Conservation (phyloP, 1,139 yeast species). For the Cylindricascospora bacillispora region DNA sequence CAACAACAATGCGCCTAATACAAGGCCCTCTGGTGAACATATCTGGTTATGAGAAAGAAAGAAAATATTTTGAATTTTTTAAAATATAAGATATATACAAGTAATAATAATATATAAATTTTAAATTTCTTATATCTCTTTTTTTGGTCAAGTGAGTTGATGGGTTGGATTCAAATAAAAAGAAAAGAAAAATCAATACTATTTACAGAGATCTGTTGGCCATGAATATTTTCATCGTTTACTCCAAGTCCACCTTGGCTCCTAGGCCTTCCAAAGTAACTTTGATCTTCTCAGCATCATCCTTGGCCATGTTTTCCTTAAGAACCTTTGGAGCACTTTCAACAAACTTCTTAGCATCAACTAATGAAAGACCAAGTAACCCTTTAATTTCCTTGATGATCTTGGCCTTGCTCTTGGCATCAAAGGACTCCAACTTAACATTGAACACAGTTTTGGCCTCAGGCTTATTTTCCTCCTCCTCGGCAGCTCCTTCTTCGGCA, state of each 20-base stretch:
- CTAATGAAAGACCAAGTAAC: slow-evolving; percentile 81
- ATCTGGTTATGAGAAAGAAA: slow-evolving; percentile 14
- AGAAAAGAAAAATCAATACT: no score
- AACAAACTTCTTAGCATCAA: slow-evolving; percentile 94
- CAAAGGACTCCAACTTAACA: slow-evolving; percentile 85
- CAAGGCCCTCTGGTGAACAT: slow-evolving; percentile 13
- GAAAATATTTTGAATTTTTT: no score
- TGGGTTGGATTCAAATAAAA: no score
- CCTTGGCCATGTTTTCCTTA: slow-evolving; percentile 52
- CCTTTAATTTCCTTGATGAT: slow-evolving; percentile 93
- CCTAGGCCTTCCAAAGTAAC: slow-evolving; percentile 88
- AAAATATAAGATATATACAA: no score
- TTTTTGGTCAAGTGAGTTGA: no score
- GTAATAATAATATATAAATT: no score
- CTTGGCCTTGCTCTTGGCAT: slow-evolving; percentile 92
- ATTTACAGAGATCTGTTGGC: no score
- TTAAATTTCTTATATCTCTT: no score
- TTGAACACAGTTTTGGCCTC: slow-evolving; percentile 93
- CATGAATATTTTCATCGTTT: no score
- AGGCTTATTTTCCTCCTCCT: slow-evolving; percentile 63
- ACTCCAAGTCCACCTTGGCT: slow-evolving; percentile 84
- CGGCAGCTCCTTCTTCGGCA: slow-evolving; percentile 59
- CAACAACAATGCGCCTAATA: slow-evolving; percentile 1
- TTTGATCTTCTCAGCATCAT: slow-evolving; percentile 72
- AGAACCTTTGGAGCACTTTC: slow-evolving; percentile 91